Base-by-base conservation (phyloP, 1,284 basidiomycete genomes). In the Bjerkandera adusta region DNA sequence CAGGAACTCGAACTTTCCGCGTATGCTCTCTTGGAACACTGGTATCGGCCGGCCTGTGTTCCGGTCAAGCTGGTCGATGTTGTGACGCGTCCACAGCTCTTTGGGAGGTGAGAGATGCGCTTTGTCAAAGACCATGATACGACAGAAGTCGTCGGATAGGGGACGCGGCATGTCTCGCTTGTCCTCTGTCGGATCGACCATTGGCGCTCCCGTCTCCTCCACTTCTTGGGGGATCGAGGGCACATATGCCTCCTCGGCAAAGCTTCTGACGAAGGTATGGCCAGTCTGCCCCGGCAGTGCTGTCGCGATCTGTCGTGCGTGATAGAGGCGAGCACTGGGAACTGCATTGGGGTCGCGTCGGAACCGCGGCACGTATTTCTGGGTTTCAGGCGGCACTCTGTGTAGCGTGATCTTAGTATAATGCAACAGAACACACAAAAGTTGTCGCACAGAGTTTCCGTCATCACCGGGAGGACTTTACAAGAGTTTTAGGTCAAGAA, bases 1-100 rank as follows among this genome's bases (percentile, higher is more conserved):
- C 15, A 48, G 11, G 34, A 43, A 48, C 47, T 43, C 47, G 26
- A 43, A 48, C 35, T 3, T 16, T 5, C 30, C 15, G 21, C 39
- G 5, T 4, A 18, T 18, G 24, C 33, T 30, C 22, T 48, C 47
- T 26, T 43, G 34, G 35, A 48, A 48, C 15, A 48, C 33, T 7
- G 45, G 45, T 12, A 47, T 12, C 3, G 47, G 40, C 7, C 40
- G 29, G 7, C 33, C 39, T 3, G 37, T 25, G 34, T 48, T 43
- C 12, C 18, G 7, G 18, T 43, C 39, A n/a, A 48, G 10, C 26
- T 43, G 39, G 11, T 21, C n/a, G 13, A 48, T 34, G 41, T 48
- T 48, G 40, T 48, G 18, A 12, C 47, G 47, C 34, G 47, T 48
- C 47, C 47, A 48, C 15, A 48, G 47, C 35, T 48, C 47, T 20